Evolutionary conservation across 2,329 filamentous ascomycete species (phyloP).

Genomic region (Xylaria hypoxylon): DNA sequence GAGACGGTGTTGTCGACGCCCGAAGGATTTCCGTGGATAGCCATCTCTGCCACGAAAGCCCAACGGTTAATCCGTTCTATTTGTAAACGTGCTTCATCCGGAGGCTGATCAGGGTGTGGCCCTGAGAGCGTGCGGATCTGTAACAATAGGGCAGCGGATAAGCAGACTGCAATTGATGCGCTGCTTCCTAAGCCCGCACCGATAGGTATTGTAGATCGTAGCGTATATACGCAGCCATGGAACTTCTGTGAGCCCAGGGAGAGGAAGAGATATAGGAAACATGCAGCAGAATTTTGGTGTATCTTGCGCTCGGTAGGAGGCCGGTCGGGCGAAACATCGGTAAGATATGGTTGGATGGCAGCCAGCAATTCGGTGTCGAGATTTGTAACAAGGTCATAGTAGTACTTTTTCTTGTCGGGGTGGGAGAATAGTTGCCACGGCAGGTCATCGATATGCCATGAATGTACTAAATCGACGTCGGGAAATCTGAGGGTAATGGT

Average conservation of each 20-base stretch:
- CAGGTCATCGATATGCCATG: conserved; percentile 92
- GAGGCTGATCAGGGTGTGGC: conserved; percentile 90
- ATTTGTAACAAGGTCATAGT: conserved; percentile 87
- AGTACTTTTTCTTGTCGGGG: conserved; percentile 90
- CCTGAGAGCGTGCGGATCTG: conserved; percentile 90
- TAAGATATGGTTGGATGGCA: conserved; percentile 83
- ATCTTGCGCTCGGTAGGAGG: conserved; percentile 82
- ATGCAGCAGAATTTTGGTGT: conserved; percentile 81
- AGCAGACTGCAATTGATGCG: conserved; percentile 91
- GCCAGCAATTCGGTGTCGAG: conserved; percentile 86
- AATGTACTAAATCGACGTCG: conserved; percentile 89
- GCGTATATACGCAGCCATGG: conserved; percentile 85
- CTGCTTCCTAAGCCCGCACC: conserved; percentile 92
- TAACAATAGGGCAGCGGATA: conserved; percentile 84
- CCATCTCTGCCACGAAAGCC: conserved; percentile 97
- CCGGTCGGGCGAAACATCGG: conserved; percentile 73
- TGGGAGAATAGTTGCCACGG: conserved; percentile 87
- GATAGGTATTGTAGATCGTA: conserved; percentile 94
- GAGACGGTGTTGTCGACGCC: conserved; percentile 98
- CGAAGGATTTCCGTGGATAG: conserved; percentile 96
- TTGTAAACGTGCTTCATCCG: conserved; percentile 87
- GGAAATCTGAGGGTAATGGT: conserved; percentile 90
- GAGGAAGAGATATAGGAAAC: conserved; percentile 93
- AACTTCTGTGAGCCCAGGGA: conserved; percentile 84
- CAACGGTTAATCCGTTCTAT: conserved; percentile 96